phyloP scores from a whole-genome alignment of 371 early-diverging fungal species.

The Apophysomyces sp. region DNA sequence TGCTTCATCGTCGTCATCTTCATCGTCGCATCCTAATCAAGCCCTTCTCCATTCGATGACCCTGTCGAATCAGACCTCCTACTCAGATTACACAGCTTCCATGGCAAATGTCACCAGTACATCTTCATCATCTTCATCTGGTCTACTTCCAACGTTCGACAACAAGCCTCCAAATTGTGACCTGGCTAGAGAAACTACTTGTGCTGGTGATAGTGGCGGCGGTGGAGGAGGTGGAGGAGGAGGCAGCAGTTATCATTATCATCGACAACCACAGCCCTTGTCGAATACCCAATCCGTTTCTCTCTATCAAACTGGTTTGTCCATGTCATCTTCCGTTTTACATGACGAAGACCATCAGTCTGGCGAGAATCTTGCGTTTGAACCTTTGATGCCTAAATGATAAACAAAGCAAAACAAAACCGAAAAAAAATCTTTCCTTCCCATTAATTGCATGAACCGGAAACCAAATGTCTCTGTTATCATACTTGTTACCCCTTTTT shows the following conservation, averaged over 20 bases:
- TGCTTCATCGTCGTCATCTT: background rate
- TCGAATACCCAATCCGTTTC: background rate
- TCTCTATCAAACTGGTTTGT: background rate
- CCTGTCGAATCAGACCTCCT: background rate
- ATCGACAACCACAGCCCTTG: background rate
- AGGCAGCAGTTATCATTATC: background rate
- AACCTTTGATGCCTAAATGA: background rate
- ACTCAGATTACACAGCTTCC: background rate
- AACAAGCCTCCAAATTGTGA: background rate
- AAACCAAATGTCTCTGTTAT: background rate
- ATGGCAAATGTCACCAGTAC: background rate
- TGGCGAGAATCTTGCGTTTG: background rate
- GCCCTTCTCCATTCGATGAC: constrained; percentile 2
- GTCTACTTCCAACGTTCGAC: background rate
- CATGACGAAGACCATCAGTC: background rate
- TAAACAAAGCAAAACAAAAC: background rate
- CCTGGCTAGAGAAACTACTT: background rate
- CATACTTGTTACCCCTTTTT: background rate
- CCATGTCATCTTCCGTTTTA: background rate
- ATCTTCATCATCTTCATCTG: background rate
- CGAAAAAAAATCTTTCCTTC: background rate
- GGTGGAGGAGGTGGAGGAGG: background rate
- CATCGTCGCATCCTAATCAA: background rate
- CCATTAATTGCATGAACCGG: background rate
- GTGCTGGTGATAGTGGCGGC: background rate